phyloP scores from a whole-genome alignment of 177 flowering plant species.

The Vitis hybrid region DNA sequence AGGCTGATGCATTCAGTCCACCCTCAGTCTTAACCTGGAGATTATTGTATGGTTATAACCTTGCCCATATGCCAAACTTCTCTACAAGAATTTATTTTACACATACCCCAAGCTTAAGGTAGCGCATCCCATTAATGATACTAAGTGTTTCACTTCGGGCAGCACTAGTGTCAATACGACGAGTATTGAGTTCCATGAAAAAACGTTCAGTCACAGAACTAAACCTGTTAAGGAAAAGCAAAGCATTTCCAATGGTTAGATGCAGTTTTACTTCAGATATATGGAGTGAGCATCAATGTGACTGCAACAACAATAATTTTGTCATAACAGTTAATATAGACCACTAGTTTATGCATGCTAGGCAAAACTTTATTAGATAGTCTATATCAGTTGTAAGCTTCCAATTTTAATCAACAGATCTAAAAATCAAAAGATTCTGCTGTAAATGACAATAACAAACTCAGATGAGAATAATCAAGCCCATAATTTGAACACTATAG shows the following conservation, averaged over 20 bases:
- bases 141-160: constrained; percentile 96
- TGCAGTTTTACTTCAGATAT: constrained; percentile 2
- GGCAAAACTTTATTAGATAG: not conserved
- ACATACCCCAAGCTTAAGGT: constrained; percentile 96
- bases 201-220: constrained; percentile 99
- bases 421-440: not conserved
- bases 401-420: not conserved
- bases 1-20: constrained; percentile 98
- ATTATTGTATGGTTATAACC: constrained; percentile 15
- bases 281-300: not conserved
- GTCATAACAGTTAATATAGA: not conserved
- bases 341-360: not conserved
- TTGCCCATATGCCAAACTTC: not conserved
- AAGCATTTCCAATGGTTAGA: constrained; percentile 3
- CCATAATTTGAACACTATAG: not conserved
- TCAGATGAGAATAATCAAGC: constrained; percentile 1
- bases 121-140: constrained; percentile 99
- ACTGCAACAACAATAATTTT: not conserved
- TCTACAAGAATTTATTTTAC: constrained; percentile 8
- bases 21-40: constrained; percentile 95
- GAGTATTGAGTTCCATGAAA: constrained; percentile 93
- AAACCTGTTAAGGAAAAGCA: constrained; percentile 51
- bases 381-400: not conserved
- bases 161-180: constrained; percentile 80
- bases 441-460: not conserved